Base-by-base conservation (phyloP, 2,329 filamentous ascomycete species). In the Pseudogymnoascus sp. region DNA sequence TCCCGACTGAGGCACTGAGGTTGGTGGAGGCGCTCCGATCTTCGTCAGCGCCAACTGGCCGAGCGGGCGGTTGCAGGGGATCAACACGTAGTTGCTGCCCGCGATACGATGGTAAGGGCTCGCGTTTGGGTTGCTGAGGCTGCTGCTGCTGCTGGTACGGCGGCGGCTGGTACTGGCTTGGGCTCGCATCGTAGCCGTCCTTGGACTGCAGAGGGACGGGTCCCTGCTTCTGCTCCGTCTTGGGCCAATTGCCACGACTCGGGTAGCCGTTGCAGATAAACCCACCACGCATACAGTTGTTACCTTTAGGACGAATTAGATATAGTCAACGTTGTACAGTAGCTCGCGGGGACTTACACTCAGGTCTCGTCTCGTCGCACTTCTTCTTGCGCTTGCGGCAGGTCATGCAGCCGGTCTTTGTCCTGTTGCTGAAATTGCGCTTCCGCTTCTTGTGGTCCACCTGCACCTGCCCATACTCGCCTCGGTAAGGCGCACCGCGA, bases 351-450 rank as follows among this genome's bases (percentile, higher is more conserved):
- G 39, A 80, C 89, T 81, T 81, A 96, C 95, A 97, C 75, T 91
- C 86, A 26, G 95, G 95, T 75, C 96, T 96, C 62, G 84, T 84
- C 78, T 97, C 95, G 73, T 97, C 93, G 73, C 95, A 97, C 77
- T 97, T 97, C 85, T 97, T 97, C 83, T 97, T 97, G 65, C 93
- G 84, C 73, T 86, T 85, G 65, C 93, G 84, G 74, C 93, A 97
- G 5, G 93, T 97, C 76, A 96, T 86, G 75, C 93, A 97, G 34
- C 93, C 92, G 8, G 93, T 97, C 78, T 97, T 97, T 18, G 93
- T 97, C 65, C 93, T 84, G 75, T 97, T 96, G 77, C 91, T 96
- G 72, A 97, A 97, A 72, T 91, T 90, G 40, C 88, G 82, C 75
- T 90, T 90, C 60, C 87, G 78, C 74, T 88, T 89, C 75, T 89